phyloP scores from a whole-genome alignment of 1,139 yeast species.

The Pichia inconspicua region DNA sequence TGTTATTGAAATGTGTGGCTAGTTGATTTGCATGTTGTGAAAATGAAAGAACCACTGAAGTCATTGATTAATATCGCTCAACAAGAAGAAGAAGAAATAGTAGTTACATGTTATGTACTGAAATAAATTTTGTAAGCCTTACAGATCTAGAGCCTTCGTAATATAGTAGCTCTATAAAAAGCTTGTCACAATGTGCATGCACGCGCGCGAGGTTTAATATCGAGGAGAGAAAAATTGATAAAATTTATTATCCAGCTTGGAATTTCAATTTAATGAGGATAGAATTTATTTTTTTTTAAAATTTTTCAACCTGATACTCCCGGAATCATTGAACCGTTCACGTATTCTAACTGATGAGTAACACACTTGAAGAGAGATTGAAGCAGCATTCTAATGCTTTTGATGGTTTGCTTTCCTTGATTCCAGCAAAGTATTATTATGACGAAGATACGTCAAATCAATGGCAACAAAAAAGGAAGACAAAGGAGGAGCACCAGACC shows the following conservation, averaged over 20 bases:
- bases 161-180: too few species aligned
- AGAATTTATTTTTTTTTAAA: neutral
- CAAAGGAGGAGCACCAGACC: constrained; percentile 55
- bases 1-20: constrained; percentile 69
- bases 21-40: constrained; percentile 71
- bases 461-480: constrained; percentile 73
- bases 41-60: constrained; percentile 48
- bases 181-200: too few species aligned
- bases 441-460: constrained; percentile 71
- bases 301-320: neutral
- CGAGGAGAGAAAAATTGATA: too few species aligned
- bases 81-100: neutral
- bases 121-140: too few species aligned
- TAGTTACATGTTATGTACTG: too few species aligned
- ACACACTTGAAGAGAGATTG: constrained; percentile 66
- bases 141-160: too few species aligned
- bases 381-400: constrained; percentile 81
- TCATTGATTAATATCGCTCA: neutral
- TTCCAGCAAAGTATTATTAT: constrained; percentile 89
- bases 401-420: constrained; percentile 80
- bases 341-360: constrained; percentile 21
- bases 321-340: neutral
- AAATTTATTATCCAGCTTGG: too few species aligned
- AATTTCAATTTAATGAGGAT: neutral
- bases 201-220: too few species aligned